Percentiles rank a stretch among this genome's conserved stretches.
Evolutionary conservation across 139 green algal species (phyloP).

Genomic region (Chlamydomonas sphaeroides): DNA sequence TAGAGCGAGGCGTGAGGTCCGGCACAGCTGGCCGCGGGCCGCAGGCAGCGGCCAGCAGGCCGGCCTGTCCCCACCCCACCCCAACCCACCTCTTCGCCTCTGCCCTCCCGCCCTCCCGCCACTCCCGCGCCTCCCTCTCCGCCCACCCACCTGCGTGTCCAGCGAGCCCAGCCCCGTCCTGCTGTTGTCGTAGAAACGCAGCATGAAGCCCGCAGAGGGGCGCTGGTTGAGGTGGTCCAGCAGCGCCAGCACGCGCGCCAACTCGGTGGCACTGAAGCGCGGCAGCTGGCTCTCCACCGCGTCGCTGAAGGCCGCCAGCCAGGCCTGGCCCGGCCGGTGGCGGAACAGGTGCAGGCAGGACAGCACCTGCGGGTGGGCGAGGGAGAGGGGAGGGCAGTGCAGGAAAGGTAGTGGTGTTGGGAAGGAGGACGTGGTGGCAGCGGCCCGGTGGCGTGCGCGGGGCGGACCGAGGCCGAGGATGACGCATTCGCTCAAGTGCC

Average conservation of each 20-base stretch:
- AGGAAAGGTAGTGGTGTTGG: no score
- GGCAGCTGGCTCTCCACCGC: constrained; percentile 5
- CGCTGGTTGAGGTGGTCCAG: constrained; percentile 40
- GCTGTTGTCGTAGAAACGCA: constrained; percentile 16
- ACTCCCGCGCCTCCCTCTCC: no score
- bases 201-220: constrained; percentile 15
- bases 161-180: neutral
- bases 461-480: no score
- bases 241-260: constrained; percentile 34
- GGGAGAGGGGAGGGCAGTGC: neutral
- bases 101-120: no score
- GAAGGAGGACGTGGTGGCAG: no score
- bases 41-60: no score
- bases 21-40: no score
- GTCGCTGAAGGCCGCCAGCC: constrained; percentile 11
- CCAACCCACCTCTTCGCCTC: no score
- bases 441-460: no score
- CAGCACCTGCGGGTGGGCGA: constrained; percentile 2
- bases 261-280: constrained; percentile 11
- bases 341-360: constrained; percentile 39
- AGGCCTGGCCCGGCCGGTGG: constrained; percentile 23
- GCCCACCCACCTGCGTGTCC: constrained; percentile 33
- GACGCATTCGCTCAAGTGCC: no score
- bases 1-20: no score
- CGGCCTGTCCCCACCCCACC: no score